Evolutionary conservation across 768 basidiomycete genomes (phyloP).

Genomic region (Lentinula detonsa): DNA sequence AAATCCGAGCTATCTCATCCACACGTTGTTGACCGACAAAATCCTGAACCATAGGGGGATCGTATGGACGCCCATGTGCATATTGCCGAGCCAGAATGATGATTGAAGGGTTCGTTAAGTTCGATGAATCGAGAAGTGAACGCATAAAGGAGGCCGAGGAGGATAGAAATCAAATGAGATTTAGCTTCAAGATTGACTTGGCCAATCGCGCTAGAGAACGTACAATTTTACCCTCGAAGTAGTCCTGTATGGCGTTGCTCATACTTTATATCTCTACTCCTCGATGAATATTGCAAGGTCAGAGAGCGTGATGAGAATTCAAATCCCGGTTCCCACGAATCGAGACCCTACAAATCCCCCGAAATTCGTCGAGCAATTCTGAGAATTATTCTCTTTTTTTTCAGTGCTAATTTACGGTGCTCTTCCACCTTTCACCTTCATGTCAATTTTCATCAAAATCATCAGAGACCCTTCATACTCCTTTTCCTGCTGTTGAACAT

Average conservation of each 20-base stretch:
- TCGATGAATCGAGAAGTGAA: background rate
- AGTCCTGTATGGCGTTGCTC: slow-evolving; percentile 21
- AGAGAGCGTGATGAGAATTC: too few species aligned
- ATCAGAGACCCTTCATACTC: too few species aligned
- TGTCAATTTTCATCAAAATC: too few species aligned
- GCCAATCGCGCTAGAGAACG: slow-evolving; percentile 6
- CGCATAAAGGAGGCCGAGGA: background rate
- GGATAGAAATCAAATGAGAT: background rate
- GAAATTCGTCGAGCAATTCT: too few species aligned
- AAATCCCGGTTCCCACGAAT: too few species aligned
- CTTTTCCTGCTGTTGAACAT: too few species aligned
- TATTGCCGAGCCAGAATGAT: background rate
- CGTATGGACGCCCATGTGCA: too few species aligned
- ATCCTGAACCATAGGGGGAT: slow-evolving; percentile 31
- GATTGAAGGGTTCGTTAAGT: background rate
- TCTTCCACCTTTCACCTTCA: too few species aligned
- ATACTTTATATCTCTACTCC: background rate
- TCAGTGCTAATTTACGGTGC: too few species aligned
- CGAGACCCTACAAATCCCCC: too few species aligned
- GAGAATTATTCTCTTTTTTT: too few species aligned
- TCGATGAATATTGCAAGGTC: too few species aligned
- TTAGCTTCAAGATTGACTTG: background rate
- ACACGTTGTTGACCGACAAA: slow-evolving; percentile 56
- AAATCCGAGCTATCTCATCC: slow-evolving; percentile 37
- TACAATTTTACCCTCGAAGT: slow-evolving; percentile 38